Evolutionary conservation across 2,329 filamentous ascomycete species (phyloP).

Genomic region (Ophiobolus disseminans): DNA sequence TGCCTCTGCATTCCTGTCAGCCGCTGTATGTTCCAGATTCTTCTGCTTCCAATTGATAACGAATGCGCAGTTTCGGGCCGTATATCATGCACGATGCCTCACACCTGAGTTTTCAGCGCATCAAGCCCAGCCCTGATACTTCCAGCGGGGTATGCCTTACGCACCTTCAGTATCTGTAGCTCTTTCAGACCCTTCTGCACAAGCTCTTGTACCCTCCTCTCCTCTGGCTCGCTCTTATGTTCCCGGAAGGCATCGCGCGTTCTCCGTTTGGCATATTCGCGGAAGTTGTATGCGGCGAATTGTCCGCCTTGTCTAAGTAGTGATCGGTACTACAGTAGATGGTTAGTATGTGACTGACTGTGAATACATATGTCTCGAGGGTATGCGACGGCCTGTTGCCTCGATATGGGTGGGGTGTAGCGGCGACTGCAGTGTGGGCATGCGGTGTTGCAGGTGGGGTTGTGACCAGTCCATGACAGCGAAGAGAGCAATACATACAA

Average conservation of each 20-base stretch:
- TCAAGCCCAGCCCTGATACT: neutral
- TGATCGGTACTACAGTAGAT: slow-evolving; percentile 77
- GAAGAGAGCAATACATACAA: slow-evolving; percentile 39
- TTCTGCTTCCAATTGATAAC: neutral
- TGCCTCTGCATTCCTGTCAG: slow-evolving; percentile 75
- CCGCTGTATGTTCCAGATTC: too few relatives aligned
- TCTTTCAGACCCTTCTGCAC: slow-evolving; percentile 88
- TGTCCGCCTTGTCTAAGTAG: slow-evolving; percentile 84
- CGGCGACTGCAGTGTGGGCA: neutral
- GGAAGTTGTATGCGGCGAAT: slow-evolving; percentile 96
- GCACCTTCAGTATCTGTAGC: slow-evolving; percentile 88
- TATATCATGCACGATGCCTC: too few relatives aligned
- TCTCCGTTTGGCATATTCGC: slow-evolving; percentile 91
- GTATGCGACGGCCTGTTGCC: neutral
- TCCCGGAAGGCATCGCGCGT: slow-evolving; percentile 91
- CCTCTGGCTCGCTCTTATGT: slow-evolving; percentile 74
- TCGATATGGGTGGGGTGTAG: neutral
- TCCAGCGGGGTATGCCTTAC: slow-evolving; percentile 34
- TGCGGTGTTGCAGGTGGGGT: neutral
- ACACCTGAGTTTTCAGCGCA: too few relatives aligned
- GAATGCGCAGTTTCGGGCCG: neutral
- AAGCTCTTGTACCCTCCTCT: slow-evolving; percentile 81
- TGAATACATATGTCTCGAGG: neutral
- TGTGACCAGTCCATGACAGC: neutral
- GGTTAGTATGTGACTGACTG: slow-evolving; percentile 7